These are phyloP conservation scores for Aureoboletus auriporus DNA, from an alignment of 768 basidiomycete genomes.

Conservation along the genomic window DNA sequence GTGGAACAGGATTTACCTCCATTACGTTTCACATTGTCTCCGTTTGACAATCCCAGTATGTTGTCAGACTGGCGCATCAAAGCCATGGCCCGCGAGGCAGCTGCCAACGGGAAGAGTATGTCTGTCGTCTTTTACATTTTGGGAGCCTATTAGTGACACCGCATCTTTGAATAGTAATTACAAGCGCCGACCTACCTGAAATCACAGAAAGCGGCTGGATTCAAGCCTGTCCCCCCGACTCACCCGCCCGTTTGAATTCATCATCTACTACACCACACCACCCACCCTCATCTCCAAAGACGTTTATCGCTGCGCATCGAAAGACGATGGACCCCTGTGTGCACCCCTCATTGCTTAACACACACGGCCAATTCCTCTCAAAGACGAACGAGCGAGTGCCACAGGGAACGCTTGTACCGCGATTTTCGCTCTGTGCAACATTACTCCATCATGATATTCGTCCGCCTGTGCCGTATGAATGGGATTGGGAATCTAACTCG, in stretches of 20 bases:
- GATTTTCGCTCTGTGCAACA: slow-evolving; percentile 51
- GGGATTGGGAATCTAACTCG: slow-evolving; percentile 36
- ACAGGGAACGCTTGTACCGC: slow-evolving; percentile 39
- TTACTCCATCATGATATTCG: slow-evolving; percentile 54
- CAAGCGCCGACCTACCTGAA: slow-evolving; percentile 31
- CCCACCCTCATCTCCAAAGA: slow-evolving; percentile 5
- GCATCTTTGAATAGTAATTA: slow-evolving; percentile 21
- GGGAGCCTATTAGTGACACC: neutral
- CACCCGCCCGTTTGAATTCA: slow-evolving; percentile 18
- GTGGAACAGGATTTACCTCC: slow-evolving; percentile 29
- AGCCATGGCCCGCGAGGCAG: slow-evolving; percentile 23
- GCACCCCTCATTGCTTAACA: slow-evolving; percentile 31
- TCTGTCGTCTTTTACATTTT: neutral
- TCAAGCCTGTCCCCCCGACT: slow-evolving; percentile 16
- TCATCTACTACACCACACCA: neutral
- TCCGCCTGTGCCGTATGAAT: slow-evolving; percentile 43
- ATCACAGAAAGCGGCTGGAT: slow-evolving; percentile 23
- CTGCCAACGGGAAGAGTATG: slow-evolving; percentile 26
- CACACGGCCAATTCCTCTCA: slow-evolving; percentile 52
- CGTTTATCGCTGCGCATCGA: slow-evolving; percentile 36
- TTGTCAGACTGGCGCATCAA: slow-evolving; percentile 23
- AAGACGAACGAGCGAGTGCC: slow-evolving; percentile 45
- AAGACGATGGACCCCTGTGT: slow-evolving; percentile 35
- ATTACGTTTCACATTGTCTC: slow-evolving; percentile 28
- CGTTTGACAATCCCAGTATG: slow-evolving; percentile 28